Evolutionary conservation across 1,139 yeast species (phyloP), one percentile per base, ranked within the genome.

Genomic region (Scheffersomyces illinoinensis): DNA sequence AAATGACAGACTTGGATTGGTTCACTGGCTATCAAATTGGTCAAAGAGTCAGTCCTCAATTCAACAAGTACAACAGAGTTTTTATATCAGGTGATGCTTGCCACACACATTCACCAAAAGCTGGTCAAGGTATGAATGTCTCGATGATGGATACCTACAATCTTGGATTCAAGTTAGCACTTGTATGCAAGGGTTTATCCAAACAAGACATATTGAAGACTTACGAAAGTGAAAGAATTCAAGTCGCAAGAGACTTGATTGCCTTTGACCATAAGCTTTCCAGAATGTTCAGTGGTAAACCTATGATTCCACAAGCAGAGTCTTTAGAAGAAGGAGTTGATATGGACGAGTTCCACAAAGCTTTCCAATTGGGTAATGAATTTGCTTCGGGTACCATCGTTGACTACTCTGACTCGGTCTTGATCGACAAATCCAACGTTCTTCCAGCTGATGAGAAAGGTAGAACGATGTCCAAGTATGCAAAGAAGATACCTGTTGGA

Each of bases 41-140:
- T 18, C 79, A 76, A 61, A 62, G 79, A 54, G 77, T 75, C 20
- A 68, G 77, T 21, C 66, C 70, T 21, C 54, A 61, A 5, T 76
- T 76, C 64, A 24, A 48, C 51, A 48, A 48, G 24, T 24, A 20
- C 63, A 62, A 65, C 54, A 65, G 77, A 18, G 75, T 74, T 20
- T 76, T 76, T 59, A 72, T 76, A 56, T 67, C 73, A 53, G 79
- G 79, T 18, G 79, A 76, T 62, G 79, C 78, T n/a, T 71, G 77
- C 56, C 79, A 75, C 61, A 74, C 78, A 10, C 78, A 75, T 59
- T 74, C 78, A 21, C 79, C 79, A 47, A 75, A 75, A 61, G 79
- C 80, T 49, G 79, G 77, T 49, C 80, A 76, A 61, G 79, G 79
- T 53, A 74, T 75, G 79, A 76, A 76, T 59, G 75, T 71, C 49